phyloP scores from a whole-genome alignment of 768 basidiomycete species.

The Pulveroboletus sp. region DNA sequence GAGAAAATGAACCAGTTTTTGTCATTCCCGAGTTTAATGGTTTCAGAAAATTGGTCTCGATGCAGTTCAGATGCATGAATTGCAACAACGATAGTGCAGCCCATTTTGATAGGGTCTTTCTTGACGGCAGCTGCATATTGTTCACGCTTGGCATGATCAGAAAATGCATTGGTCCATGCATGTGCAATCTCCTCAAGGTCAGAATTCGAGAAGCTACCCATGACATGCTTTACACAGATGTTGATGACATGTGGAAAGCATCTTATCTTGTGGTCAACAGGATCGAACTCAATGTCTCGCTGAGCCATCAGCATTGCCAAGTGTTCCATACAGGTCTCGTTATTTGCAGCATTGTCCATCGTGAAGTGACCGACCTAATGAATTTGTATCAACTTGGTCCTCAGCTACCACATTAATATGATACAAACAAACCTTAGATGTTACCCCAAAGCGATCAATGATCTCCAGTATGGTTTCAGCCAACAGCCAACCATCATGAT shows the following conservation, averaged over 20 bases:
- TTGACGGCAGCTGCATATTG: neutral
- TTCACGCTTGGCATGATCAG: neutral
- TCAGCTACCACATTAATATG: too few relatives aligned
- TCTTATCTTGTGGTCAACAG: neutral
- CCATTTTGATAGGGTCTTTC: neutral
- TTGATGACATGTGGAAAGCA: neutral
- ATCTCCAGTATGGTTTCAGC: too few relatives aligned
- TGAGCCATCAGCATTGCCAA: neutral
- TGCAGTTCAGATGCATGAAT: neutral
- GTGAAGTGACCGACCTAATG: neutral
- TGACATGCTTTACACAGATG: neutral
- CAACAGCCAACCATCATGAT: too few relatives aligned
- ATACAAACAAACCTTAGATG: neutral
- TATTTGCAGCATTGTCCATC: too few relatives aligned
- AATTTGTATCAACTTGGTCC: too few relatives aligned
- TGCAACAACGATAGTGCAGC: neutral
- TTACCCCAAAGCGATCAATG: too few relatives aligned
- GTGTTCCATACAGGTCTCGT: neutral
- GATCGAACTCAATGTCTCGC: neutral
- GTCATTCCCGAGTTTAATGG: neutral
- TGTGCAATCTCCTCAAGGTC: neutral
- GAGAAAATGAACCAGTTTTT: neutral
- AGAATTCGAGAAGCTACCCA: neutral
- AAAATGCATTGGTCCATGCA: neutral
- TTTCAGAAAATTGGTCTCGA: neutral